phyloP scores from a whole-genome alignment of 176 grass and related monocot species.

The Oryza officinalis region DNA sequence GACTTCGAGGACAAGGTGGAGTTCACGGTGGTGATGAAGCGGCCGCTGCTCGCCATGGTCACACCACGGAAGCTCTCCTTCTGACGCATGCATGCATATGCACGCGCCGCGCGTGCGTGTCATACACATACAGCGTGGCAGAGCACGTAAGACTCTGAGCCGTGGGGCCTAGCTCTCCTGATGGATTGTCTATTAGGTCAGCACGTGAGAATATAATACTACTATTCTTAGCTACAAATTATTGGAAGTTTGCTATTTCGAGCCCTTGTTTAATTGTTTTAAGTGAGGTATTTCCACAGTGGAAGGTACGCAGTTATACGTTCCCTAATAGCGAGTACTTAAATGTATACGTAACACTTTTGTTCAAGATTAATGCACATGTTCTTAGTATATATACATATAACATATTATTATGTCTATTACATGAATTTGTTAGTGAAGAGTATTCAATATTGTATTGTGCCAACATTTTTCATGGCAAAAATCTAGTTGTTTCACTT shows the following conservation, averaged over 20 bases:
- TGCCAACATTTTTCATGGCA: not conserved
- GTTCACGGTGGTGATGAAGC: slow-evolving; percentile 93
- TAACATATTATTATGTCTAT: not conserved
- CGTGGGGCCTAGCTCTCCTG: not conserved
- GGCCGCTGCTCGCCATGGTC: slow-evolving; percentile 61
- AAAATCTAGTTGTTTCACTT: not conserved
- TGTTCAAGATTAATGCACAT: not conserved
- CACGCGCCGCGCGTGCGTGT: too few species aligned
- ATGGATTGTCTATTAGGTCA: not conserved
- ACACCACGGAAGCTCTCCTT: slow-evolving; percentile 59
- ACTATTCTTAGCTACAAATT: not conserved
- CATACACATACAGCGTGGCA: not conserved
- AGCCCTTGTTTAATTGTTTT: too few species aligned
- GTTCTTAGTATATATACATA: not conserved
- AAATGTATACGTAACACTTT: too few species aligned
- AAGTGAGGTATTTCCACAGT: too few species aligned
- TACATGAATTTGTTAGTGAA: not conserved
- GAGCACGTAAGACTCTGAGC: not conserved
- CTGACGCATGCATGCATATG: slow-evolving; percentile 15
- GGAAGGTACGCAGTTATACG: too few species aligned
- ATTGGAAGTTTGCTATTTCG: too few species aligned
- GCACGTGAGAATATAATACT: not conserved
- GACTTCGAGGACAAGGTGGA: slow-evolving; percentile 95
- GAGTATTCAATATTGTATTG: not conserved
- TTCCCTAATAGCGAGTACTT: too few species aligned